A percentile compares a stretch with the other conserved stretches of the same genome.
These are phyloP conservation scores for Wickerhamiella bombiphila DNA, from an alignment of 805 yeast genomes.

Conservation along the genomic window DNA sequence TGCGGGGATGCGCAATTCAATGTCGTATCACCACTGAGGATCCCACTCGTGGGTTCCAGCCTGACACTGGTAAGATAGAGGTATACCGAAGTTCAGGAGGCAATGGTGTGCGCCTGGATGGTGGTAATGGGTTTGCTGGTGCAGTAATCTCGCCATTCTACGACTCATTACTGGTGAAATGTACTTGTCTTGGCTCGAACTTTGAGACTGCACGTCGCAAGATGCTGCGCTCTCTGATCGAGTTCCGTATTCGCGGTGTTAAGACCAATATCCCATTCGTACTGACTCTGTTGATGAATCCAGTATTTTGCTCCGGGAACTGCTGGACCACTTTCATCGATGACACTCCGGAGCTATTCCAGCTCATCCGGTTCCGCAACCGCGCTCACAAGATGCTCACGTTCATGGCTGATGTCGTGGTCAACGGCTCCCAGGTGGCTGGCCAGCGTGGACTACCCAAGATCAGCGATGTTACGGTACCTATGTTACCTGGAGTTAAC, in stretches of 20 bases:
- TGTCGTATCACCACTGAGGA: conserved; percentile 99
- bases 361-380: conserved; percentile 87
- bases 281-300: conserved; percentile 79
- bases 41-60: conserved; percentile 91
- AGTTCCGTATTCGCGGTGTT: conserved; percentile 97
- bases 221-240: conserved; percentile 93
- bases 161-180: conserved; percentile 96
- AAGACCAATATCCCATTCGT: conserved; percentile 96
- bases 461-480: conserved; percentile 66
- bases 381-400: conserved; percentile 89
- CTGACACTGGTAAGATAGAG: conserved; percentile 96
- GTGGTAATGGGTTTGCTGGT: conserved; percentile 97
- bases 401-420: conserved; percentile 85
- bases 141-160: conserved; percentile 93
- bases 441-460: conserved; percentile 93
- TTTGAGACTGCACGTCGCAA: conserved; percentile 94
- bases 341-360: conserved; percentile 92
- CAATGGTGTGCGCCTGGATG: conserved; percentile 96
- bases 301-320: conserved; percentile 66
- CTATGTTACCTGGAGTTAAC: conserved; percentile 25
- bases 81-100: conserved; percentile 98
- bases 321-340: conserved; percentile 99
- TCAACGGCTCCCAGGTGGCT: conserved; percentile 88
- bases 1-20: conserved; percentile 96
- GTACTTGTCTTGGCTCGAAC: conserved; percentile 93